phyloP scores from a whole-genome alignment of 2,329 filamentous ascomycete genomes.

The Fusarium palustre region DNA sequence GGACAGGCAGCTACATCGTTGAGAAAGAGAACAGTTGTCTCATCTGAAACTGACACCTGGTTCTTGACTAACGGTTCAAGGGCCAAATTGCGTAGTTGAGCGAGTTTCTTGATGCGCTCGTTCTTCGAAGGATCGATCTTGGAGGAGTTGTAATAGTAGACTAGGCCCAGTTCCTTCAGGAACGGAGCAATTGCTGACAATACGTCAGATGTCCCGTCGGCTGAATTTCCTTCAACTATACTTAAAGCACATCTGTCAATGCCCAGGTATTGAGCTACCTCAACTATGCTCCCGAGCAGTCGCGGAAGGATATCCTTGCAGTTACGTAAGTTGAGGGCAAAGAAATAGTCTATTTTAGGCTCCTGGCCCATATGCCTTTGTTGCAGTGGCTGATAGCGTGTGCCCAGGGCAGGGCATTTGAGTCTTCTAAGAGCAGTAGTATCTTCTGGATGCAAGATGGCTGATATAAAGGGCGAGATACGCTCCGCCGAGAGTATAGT shows the following conservation, averaged over 20 bases:
- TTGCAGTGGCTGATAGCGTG: conserved; percentile 42
- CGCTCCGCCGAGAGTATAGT: conserved; percentile 40
- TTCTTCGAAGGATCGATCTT: conserved; percentile 57
- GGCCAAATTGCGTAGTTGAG: conserved; percentile 64
- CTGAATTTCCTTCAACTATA: conserved; percentile 66
- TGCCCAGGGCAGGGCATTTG: conserved; percentile 46
- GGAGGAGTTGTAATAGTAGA: conserved; percentile 58
- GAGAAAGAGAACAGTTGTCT: conserved; percentile 63
- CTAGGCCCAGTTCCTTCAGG: conserved; percentile 54
- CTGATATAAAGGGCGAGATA: conserved; percentile 44
- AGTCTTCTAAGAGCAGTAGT: conserved; percentile 42
- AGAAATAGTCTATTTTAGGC: conserved; percentile 56
- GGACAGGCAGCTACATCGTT: conserved; percentile 65
- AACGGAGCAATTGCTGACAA: conserved; percentile 56
- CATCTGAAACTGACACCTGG: conserved; percentile 41
- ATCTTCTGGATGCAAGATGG: conserved; percentile 47
- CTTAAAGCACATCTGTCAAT: conserved; percentile 63
- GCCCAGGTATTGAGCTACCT: conserved; percentile 63
- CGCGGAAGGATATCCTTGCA: conserved; percentile 59
- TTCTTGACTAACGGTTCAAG: conserved; percentile 58
- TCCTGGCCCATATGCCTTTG: background rate
- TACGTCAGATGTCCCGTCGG: conserved; percentile 65
- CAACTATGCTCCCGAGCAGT: conserved; percentile 63
- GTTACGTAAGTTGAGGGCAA: conserved; percentile 65
- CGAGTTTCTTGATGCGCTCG: conserved; percentile 60